These are phyloP conservation scores for Litchi chinensis DNA, from an alignment of 345 rosid species.

Conservation along the genomic window DNA sequence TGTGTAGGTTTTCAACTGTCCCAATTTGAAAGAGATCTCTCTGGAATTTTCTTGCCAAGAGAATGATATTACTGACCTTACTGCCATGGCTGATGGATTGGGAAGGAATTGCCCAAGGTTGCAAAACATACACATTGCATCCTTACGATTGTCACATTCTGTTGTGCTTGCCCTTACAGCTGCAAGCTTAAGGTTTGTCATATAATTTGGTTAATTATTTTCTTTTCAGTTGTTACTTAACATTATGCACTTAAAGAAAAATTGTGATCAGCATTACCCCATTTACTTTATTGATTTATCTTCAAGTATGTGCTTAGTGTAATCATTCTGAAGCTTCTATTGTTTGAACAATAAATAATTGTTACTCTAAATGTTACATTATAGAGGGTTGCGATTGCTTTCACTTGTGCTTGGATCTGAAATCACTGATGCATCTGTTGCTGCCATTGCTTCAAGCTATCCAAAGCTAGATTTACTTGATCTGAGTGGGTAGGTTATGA, in stretches of 20 bases:
- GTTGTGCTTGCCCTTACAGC: conserved; percentile 86
- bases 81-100: conserved; percentile 63
- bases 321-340: not conserved
- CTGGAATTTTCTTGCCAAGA: conserved; percentile 82
- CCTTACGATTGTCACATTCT: conserved; percentile 75
- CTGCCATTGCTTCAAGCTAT: conserved; percentile 81
- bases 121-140: conserved; percentile 86
- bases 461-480: conserved; percentile 86
- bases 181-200: conserved; percentile 74
- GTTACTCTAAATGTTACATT: conserved; percentile 16
- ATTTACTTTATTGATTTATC: not conserved
- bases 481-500: conserved; percentile 85
- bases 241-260: not conserved
- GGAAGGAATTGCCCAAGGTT: conserved; percentile 75
- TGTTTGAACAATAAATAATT: not conserved
- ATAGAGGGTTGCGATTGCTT: conserved; percentile 86
- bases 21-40: conserved; percentile 79
- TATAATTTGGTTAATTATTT: not conserved
- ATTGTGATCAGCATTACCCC: not conserved
- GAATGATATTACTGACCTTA: conserved; percentile 75
- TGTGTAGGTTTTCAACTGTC: conserved; percentile 77
- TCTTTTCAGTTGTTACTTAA: not conserved
- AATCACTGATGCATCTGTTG: conserved; percentile 92
- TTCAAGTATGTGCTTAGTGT: not conserved
- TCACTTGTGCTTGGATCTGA: conserved; percentile 92